phyloP scores from a whole-genome alignment of 148 eudicot genomes.

The Diospyros kaki region DNA sequence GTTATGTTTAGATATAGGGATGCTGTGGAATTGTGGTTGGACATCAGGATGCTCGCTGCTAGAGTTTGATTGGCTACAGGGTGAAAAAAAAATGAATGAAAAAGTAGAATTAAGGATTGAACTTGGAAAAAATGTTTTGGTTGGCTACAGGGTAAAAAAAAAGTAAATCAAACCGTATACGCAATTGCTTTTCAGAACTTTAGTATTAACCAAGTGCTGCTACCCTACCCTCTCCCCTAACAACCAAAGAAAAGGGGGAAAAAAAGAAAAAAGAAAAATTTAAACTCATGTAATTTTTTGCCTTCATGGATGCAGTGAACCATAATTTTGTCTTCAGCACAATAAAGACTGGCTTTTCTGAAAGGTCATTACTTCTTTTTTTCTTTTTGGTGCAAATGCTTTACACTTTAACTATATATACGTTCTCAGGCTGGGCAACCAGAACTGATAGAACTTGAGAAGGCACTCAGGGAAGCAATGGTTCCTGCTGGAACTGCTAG shows the following conservation, averaged over 20 bases:
- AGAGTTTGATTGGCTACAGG: no score
- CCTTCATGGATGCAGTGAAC: background rate
- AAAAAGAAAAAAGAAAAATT: background rate
- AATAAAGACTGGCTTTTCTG: background rate
- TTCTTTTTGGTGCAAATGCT: background rate
- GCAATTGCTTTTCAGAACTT: conserved; percentile 1
- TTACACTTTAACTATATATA: conserved; percentile 8
- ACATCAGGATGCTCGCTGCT: conserved; percentile 1
- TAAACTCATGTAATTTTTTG: background rate
- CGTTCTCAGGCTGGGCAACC: conserved; percentile 75
- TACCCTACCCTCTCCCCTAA: no score
- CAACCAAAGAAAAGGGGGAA: no score
- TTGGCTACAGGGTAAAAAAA: background rate
- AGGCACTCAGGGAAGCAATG: conserved; percentile 68
- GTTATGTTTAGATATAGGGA: background rate
- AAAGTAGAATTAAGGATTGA: no score
- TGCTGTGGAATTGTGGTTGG: background rate
- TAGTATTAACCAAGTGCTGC: background rate
- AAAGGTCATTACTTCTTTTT: background rate
- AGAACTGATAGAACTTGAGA: conserved; percentile 85
- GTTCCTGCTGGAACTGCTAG: conserved; percentile 80
- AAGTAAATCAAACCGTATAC: background rate
- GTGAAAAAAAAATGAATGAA: no score
- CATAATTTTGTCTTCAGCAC: background rate
- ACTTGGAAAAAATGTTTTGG: no score